Conservation (phyloP, 495 filamentous ascomycete genomes). For the Podospora sp. region DNA sequence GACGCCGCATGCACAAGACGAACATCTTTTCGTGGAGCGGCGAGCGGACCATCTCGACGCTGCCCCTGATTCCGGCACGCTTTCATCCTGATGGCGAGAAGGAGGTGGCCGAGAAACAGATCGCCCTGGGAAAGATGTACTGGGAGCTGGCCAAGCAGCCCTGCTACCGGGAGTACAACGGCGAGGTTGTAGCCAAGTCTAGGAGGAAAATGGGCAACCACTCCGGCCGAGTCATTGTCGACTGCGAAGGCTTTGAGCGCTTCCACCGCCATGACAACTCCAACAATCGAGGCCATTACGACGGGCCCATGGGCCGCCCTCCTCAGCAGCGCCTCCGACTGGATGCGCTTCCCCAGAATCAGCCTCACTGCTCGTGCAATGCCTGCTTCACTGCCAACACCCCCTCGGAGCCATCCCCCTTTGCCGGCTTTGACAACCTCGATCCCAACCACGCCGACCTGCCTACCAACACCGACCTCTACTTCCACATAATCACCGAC, state of each 20-base stretch:
- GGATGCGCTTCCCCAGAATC: conserved; percentile 39
- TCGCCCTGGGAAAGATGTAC: conserved; percentile 38
- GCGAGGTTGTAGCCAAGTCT: conserved; percentile 26
- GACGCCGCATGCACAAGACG: conserved; percentile 35
- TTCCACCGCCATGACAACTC: conserved; percentile 16
- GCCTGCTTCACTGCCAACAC: conserved; percentile 25
- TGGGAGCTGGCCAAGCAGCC: conserved; percentile 45
- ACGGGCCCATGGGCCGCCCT: neutral
- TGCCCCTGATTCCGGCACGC: conserved; percentile 40
- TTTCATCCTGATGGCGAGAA: conserved; percentile 33
- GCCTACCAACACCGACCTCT: conserved; percentile 35
- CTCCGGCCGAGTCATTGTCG: conserved; percentile 43
- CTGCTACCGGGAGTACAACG: conserved; percentile 42
- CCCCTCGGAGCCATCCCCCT: conserved; percentile 29
- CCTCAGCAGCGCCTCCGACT: neutral
- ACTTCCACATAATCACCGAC: conserved; percentile 37
- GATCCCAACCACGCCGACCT: conserved; percentile 33
- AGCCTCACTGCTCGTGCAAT: conserved; percentile 36
- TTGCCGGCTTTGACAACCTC: conserved; percentile 39
- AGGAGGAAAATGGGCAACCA: conserved; percentile 24
- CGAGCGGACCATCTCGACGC: conserved; percentile 36
- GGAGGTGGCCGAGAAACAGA: conserved; percentile 32
- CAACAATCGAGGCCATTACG: neutral
- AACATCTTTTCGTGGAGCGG: conserved; percentile 36
- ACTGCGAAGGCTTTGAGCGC: conserved; percentile 38